Percentiles rank a stretch among this genome's conserved stretches.
These are phyloP conservation scores for Fusarium compactum DNA, from an alignment of 2,329 filamentous ascomycete genomes.

Conservation along the genomic window DNA sequence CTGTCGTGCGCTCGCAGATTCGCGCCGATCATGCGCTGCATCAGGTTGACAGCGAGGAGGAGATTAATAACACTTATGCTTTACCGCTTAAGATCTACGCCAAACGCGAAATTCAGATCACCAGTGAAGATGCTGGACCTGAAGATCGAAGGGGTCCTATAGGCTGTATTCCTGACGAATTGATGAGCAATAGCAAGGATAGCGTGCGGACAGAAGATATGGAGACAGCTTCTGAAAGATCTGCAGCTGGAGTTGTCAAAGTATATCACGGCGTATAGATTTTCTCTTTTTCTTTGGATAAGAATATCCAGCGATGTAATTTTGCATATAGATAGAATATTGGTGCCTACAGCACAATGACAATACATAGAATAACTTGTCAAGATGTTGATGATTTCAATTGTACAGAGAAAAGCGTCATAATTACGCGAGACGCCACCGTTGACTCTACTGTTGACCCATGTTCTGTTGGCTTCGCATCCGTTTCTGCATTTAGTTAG, in stretches of 20 bases:
- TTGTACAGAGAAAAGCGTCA: background rate
- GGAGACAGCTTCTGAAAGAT: constrained; percentile 45
- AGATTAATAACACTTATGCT: constrained; percentile 50
- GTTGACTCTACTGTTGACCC: background rate
- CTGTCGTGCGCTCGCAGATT: constrained; percentile 39
- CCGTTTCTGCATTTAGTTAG: background rate
- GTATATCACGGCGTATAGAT: constrained; percentile 46
- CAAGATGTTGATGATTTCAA: background rate
- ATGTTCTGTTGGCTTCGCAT: background rate
- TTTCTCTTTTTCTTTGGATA: constrained; percentile 24
- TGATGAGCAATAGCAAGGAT: constrained; percentile 36
- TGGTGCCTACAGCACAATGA: constrained; percentile 21
- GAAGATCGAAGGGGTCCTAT: constrained; percentile 39
- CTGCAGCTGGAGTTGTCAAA: constrained; percentile 45
- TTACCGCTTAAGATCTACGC: constrained; percentile 55
- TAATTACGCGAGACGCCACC: constrained; percentile 2
- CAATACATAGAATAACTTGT: background rate
- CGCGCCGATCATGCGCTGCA: constrained; percentile 44
- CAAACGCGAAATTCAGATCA: constrained; percentile 51
- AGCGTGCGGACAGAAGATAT: constrained; percentile 39
- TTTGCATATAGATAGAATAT: constrained; percentile 18
- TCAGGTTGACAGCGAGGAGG: constrained; percentile 53
- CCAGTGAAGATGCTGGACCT: constrained; percentile 39
- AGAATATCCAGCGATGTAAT: constrained; percentile 15
- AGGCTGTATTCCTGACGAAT: constrained; percentile 36